Evolutionary conservation across 768 basidiomycete species (phyloP).

Genomic region (Boletales sp.): DNA sequence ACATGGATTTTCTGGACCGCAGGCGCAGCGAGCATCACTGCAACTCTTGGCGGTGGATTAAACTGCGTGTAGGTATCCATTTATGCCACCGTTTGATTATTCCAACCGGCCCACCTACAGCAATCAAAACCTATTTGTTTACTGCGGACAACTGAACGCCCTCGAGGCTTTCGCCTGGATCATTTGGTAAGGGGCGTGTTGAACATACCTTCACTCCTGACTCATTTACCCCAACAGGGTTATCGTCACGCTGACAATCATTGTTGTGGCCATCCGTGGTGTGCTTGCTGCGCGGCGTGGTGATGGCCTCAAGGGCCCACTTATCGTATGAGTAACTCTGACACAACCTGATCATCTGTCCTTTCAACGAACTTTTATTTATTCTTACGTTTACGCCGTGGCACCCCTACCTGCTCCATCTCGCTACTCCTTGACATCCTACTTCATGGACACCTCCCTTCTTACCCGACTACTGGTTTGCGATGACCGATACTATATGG

Average conservation of each 20-base stretch:
- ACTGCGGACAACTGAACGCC: conserved; percentile 77
- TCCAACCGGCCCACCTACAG: conserved; percentile 14
- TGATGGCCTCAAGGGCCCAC: conserved; percentile 60
- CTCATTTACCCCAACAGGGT: conserved; percentile 41
- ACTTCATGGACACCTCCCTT: conserved; percentile 5
- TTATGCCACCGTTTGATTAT: neutral
- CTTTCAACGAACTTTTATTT: conserved; percentile 2
- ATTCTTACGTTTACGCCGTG: conserved; percentile 10
- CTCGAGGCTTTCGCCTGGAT: conserved; percentile 75
- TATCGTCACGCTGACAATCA: conserved; percentile 56
- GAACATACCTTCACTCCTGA: neutral
- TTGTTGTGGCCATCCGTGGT: conserved; percentile 58
- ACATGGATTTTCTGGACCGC: conserved; percentile 82
- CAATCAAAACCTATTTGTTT: conserved; percentile 45
- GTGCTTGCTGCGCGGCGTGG: conserved; percentile 59
- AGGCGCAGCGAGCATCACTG: conserved; percentile 67
- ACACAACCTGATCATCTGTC: conserved; percentile 1
- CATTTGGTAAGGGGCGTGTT: conserved; percentile 48
- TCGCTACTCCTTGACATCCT: neutral
- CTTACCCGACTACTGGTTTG: neutral
- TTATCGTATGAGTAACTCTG: conserved; percentile 34
- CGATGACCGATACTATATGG: neutral
- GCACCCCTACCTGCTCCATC: conserved; percentile 8
- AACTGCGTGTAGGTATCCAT: conserved; percentile 56
- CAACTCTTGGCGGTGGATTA: conserved; percentile 61